Conservation (phyloP, 257 asterid species). For the Coffea canephora region DNA sequence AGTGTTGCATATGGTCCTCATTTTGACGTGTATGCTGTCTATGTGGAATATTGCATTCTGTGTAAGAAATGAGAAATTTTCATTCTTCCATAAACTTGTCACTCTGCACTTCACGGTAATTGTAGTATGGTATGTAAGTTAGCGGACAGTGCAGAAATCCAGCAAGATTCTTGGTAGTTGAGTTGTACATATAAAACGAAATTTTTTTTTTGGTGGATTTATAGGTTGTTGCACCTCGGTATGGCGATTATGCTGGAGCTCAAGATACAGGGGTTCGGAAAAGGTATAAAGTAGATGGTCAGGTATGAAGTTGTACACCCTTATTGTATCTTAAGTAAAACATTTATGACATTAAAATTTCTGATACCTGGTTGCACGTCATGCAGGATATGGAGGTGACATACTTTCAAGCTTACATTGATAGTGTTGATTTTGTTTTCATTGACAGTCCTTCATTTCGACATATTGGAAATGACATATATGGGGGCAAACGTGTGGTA, state of each 20-base stretch:
- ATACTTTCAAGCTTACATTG: conserved; percentile 83
- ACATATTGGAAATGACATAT: conserved; percentile 58
- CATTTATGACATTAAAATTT: conserved; percentile 23
- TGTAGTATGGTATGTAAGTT: neutral
- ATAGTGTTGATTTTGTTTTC: conserved; percentile 95
- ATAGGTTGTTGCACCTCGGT: conserved; percentile 86
- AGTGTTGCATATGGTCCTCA: neutral
- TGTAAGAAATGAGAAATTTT: no score
- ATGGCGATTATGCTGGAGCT: conserved; percentile 72
- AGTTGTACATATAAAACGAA: neutral
- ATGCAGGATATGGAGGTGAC: conserved; percentile 86
- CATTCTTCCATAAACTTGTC: neutral
- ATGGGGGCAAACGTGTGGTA: conserved; percentile 83
- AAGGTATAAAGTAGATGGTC: conserved; percentile 76
- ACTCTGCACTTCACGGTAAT: neutral
- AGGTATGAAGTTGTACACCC: conserved; percentile 44
- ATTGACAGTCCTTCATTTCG: conserved; percentile 64
- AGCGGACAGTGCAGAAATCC: neutral
- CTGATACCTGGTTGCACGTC: neutral
- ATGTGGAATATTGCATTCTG: neutral
- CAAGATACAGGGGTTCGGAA: conserved; percentile 69
- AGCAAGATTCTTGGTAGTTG: neutral
- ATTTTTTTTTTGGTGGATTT: conserved; percentile 21
- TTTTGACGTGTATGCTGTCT: neutral
- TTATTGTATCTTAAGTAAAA: conserved; percentile 1